phyloP scores from a whole-genome alignment of 805 yeast species.

The Saccharomyces jurei region DNA sequence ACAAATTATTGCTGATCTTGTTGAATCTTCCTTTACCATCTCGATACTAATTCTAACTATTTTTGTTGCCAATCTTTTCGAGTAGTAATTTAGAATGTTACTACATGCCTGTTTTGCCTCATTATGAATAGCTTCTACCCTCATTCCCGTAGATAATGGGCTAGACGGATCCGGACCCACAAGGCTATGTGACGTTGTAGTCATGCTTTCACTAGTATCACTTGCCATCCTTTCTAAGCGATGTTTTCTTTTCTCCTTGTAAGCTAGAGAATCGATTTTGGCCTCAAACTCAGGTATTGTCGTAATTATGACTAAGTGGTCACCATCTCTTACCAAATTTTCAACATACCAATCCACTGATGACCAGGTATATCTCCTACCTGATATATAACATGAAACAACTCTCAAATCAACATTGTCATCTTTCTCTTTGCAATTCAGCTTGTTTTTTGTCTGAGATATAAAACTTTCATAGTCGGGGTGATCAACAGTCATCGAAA shows the following conservation, averaged over 20 bases:
- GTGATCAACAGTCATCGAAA: constrained; percentile 20
- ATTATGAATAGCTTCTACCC: constrained; percentile 21
- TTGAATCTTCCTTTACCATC: constrained; percentile 22
- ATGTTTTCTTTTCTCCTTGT: constrained; percentile 7
- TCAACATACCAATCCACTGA: constrained; percentile 62
- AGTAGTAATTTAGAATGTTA: constrained; percentile 22
- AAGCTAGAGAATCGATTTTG: constrained; percentile 8
- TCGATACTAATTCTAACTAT: constrained; percentile 27
- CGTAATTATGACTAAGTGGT: constrained; percentile 51
- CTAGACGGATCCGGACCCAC: not conserved
- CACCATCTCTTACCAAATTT: constrained; percentile 52
- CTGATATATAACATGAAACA: constrained; percentile 54
- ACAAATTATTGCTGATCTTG: constrained; percentile 16
- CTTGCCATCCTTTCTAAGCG: not conserved
- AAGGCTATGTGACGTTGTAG: not conserved
- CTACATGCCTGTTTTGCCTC: constrained; percentile 20
- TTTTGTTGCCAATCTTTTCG: constrained; percentile 13
- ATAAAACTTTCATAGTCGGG: constrained; percentile 12
- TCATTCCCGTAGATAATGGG: constrained; percentile 7
- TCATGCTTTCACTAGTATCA: not conserved
- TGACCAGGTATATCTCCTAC: constrained; percentile 67
- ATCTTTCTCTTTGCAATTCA: constrained; percentile 6
- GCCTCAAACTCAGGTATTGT: constrained; percentile 35
- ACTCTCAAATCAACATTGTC: constrained; percentile 30
- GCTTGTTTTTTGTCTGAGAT: constrained; percentile 2